Evolutionary conservation across 148 eudicot genomes (phyloP).

Genomic region (Euryodendron excelsum): DNA sequence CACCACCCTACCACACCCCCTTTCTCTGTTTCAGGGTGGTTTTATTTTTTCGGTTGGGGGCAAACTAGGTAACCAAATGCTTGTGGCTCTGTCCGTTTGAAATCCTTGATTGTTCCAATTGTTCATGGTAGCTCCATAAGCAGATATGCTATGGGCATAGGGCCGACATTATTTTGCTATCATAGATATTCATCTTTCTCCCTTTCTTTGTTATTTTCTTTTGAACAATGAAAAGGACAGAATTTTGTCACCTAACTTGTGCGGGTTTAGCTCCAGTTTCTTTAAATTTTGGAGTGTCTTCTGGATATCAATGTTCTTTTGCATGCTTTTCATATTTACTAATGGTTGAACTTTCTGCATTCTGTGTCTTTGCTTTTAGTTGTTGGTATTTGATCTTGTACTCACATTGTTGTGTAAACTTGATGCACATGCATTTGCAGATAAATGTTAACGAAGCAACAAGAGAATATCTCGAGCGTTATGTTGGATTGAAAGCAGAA

Average conservation of each 20-base stretch:
- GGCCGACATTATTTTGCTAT: neutral
- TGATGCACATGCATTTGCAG: constrained; percentile 32
- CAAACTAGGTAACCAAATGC: neutral
- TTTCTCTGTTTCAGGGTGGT: too few species aligned
- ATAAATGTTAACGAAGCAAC: constrained; percentile 78
- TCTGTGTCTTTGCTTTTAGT: neutral
- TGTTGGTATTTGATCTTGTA: neutral
- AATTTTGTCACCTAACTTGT: neutral
- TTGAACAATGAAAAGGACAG: neutral
- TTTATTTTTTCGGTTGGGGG: too few species aligned
- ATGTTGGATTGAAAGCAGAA: constrained; percentile 73
- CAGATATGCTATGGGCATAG: neutral
- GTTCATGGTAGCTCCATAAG: neutral
- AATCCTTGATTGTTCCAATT: neutral
- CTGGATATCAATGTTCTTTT: too few species aligned
- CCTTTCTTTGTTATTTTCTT: neutral
- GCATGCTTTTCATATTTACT: neutral
- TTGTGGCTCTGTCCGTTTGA: neutral
- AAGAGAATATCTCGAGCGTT: constrained; percentile 65
- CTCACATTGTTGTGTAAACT: neutral
- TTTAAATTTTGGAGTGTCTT: too few species aligned
- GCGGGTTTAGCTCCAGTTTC: neutral
- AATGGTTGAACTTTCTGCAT: neutral
- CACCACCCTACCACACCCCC: too few species aligned
- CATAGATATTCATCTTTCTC: neutral